phyloP scores from a whole-genome alignment of 108 stramenopile genomes.

The Heterococcus sp. region DNA sequence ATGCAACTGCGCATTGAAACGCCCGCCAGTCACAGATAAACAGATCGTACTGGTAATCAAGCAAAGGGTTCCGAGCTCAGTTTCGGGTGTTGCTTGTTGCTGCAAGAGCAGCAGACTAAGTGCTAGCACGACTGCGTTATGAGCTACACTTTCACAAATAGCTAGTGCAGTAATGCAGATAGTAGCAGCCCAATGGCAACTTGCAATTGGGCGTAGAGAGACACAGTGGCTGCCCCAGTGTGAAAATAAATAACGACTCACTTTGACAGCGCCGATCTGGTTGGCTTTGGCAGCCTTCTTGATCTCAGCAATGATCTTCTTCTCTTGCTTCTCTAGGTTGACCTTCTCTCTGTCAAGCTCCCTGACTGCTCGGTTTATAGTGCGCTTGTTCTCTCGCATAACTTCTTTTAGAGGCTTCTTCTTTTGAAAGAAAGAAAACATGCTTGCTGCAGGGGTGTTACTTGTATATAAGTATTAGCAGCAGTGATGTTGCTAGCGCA shows the following conservation, averaged over 20 bases:
- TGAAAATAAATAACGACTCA: constrained; percentile 44
- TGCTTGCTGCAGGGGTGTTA: no score
- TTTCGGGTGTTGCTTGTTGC: neutral
- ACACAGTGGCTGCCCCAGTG: neutral
- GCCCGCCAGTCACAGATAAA: no score
- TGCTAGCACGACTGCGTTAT: no score
- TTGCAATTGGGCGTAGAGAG: neutral
- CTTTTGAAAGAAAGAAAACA: constrained; percentile 64
- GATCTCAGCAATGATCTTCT: constrained; percentile 86
- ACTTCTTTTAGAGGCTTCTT: constrained; percentile 95
- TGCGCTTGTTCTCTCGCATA: constrained; percentile 92
- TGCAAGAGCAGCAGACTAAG: neutral
- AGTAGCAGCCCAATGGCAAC: neutral
- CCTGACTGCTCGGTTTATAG: constrained; percentile 85
- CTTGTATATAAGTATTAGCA: neutral
- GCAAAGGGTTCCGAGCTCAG: no score
- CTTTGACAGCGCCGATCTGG: constrained; percentile 88
- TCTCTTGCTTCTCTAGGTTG: constrained; percentile 81
- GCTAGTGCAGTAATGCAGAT: no score
- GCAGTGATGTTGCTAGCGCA: neutral
- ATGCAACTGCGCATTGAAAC: no score
- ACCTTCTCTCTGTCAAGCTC: constrained; percentile 88
- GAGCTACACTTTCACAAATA: no score
- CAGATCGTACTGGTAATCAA: no score
- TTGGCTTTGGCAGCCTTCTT: constrained; percentile 86